Evolutionary conservation across 2,329 filamentous ascomycete species (phyloP), one percentile per base, ranked within the genome.

Genomic region (Pseudogymnoascus verrucosus): DNA sequence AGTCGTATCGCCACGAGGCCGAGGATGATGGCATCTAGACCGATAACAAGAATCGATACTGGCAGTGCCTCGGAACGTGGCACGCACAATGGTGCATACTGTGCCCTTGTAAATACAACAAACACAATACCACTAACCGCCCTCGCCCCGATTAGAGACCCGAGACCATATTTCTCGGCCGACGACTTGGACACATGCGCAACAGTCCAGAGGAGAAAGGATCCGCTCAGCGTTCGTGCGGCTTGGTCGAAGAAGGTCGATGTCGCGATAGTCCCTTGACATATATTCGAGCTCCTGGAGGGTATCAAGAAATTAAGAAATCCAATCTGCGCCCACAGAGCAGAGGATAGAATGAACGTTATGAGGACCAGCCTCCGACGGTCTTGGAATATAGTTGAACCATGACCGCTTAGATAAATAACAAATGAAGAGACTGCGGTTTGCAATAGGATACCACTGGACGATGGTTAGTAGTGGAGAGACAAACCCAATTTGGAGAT

Each of bases 331-430:
- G 72, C 70, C 62, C 62, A 64, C 63, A 74, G 62, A 57, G 71
- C 68, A 42, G 70, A 69, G 65, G 71, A 74, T 21, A 72, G 64
- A 62, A 75, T 63, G 66, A 75, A 75, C 40, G 74, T 64, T 62
- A 71, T 63, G 72, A 75, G 73, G 71, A 71, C 73, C 72, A 75
- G 73, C 72, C 73, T 74, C 71, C 69, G 72, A 68, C 72, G 68
- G 69, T 74, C 72, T 69, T 73, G 67, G 63, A 71, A 69, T 42
- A 73, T 62, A 40, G 65, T 69, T 47, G 69, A 66, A 42, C 67
- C 71, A 73, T 73, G 67, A 60, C 69, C 70, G 62, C 67, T 71
- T 44, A 64, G 68, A 63, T 69, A 71, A 62, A 72, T 57, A 63
- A 73, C 68, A 65, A 71, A 65, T 16, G 70, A 68, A 61, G 69